Evolutionary conservation across 805 yeast genomes (phyloP).

Genomic region (Saturnispora diversa): DNA sequence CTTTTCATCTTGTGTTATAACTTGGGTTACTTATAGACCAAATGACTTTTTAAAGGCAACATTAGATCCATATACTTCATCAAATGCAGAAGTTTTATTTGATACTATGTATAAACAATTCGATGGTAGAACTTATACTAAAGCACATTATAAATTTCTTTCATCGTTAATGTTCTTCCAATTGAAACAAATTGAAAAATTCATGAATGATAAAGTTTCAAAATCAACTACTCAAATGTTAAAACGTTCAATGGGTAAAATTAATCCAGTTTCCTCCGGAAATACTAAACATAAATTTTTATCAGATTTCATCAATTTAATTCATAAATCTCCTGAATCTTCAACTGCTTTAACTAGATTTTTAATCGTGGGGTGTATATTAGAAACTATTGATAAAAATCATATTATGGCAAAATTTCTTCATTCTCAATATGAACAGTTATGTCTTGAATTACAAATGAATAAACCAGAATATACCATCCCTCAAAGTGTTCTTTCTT

Average conservation of each 20-base stretch:
- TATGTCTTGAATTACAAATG: slow-evolving; percentile 25
- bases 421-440: slow-evolving; percentile 17
- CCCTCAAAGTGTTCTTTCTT: not conserved
- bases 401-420: slow-evolving; percentile 28
- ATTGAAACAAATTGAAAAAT: slow-evolving; percentile 28
- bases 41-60: slow-evolving; percentile 32
- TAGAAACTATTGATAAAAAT: slow-evolving; percentile 21
- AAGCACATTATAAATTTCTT: slow-evolving; percentile 27
- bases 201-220: slow-evolving; percentile 17
- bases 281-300: slow-evolving; percentile 24
- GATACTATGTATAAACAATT: slow-evolving; percentile 28
- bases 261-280: slow-evolving; percentile 13
- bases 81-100: slow-evolving; percentile 31
- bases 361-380: slow-evolving; percentile 29
- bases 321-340: slow-evolving; percentile 21
- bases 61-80: slow-evolving; percentile 11
- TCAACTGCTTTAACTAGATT: slow-evolving; percentile 28
- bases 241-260: slow-evolving; percentile 18
- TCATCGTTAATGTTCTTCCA: slow-evolving; percentile 29
- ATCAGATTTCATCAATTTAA: slow-evolving; percentile 19
- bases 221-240: slow-evolving; percentile 20
- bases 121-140: slow-evolving; percentile 26
- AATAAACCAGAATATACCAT: slow-evolving; percentile 21
- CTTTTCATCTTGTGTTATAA: slow-evolving; percentile 37
- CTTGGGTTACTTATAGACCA: slow-evolving; percentile 47